phyloP scores from a whole-genome alignment of 2,329 filamentous ascomycete genomes.

The Fusarium chuoi region DNA sequence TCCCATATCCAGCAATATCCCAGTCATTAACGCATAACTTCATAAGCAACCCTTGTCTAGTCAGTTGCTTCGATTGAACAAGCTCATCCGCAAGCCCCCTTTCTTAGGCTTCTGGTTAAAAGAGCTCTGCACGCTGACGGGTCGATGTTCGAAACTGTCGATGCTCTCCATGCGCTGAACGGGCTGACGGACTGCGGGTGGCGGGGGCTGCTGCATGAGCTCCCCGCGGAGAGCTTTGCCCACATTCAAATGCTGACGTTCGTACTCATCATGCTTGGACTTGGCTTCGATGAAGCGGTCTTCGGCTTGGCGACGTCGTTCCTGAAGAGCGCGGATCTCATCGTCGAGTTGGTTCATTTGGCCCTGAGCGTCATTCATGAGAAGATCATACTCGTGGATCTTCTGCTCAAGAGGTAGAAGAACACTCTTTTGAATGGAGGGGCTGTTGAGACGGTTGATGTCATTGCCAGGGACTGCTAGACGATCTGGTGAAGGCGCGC shows the following conservation, averaged over 20 bases:
- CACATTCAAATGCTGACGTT: too few species aligned
- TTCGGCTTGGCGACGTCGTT: conserved; percentile 54
- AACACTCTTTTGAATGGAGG: conserved; percentile 55
- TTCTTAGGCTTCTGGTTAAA: conserved; percentile 34
- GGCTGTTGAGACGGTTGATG: conserved; percentile 57
- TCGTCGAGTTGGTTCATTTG: conserved; percentile 57
- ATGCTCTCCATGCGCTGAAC: conserved; percentile 39
- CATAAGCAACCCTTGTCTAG: conserved; percentile 10
- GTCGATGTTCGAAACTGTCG: conserved; percentile 38
- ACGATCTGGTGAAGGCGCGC: conserved; percentile 27
- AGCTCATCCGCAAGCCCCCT: conserved; percentile 34
- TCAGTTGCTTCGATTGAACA: conserved; percentile 36
- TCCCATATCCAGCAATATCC: conserved; percentile 1
- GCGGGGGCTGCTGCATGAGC: conserved; percentile 24
- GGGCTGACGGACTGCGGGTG: conserved; percentile 10
- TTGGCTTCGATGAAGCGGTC: conserved; percentile 56
- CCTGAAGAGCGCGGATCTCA: conserved; percentile 54
- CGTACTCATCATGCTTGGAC: conserved; percentile 56
- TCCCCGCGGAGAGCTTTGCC: conserved; percentile 56
- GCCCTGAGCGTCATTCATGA: conserved; percentile 55
- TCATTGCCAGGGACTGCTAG: conserved; percentile 30
- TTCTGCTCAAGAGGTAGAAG: conserved; percentile 58
- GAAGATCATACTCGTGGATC: conserved; percentile 55
- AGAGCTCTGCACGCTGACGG: conserved; percentile 37
- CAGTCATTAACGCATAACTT: conserved; percentile 34